Percentiles rank a stretch among this genome's conserved stretches.
Conservation (phyloP, 2,329 filamentous ascomycete species). For the Colletotrichum acutatum region DNA sequence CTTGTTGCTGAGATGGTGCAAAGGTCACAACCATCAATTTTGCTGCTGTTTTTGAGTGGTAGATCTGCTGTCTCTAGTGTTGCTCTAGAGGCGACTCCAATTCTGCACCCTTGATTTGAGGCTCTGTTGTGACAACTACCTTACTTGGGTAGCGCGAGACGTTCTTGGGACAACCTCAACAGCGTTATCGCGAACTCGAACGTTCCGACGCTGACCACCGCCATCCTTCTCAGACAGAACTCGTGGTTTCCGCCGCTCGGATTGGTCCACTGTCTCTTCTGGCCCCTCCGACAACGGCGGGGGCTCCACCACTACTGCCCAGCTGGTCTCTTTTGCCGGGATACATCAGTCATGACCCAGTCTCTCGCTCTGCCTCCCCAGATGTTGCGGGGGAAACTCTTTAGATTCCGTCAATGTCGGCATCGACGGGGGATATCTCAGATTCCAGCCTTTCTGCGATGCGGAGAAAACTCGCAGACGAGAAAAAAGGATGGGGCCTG, state of each 20-base stretch:
- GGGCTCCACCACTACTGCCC: slow-evolving; percentile 21
- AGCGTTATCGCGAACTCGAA: neutral
- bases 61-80: neutral
- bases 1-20: neutral
- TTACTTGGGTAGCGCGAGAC: neutral
- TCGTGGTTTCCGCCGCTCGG: neutral
- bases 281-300: slow-evolving; percentile 31
- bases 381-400: slow-evolving; percentile 19
- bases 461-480: slow-evolving; percentile 32
- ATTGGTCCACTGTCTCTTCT: slow-evolving; percentile 2
- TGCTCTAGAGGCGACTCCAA: neutral
- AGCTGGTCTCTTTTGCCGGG: slow-evolving; percentile 18
- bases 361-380: slow-evolving; percentile 19
- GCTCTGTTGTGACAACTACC: neutral
- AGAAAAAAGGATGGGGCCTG: neutral
- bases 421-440: neutral
- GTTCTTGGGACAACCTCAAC: too few species aligned
- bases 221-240: neutral
- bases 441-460: slow-evolving; percentile 13
- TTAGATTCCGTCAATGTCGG: neutral
- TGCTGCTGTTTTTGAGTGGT: neutral
- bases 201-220: neutral
- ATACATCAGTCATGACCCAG: slow-evolving; percentile 32
- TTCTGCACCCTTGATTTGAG: neutral
- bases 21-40: neutral